Evolutionary conservation across 1,284 basidiomycete species (phyloP), one percentile per base, ranked within the genome.

Genomic region (Apiotrichum veenhuisii): DNA sequence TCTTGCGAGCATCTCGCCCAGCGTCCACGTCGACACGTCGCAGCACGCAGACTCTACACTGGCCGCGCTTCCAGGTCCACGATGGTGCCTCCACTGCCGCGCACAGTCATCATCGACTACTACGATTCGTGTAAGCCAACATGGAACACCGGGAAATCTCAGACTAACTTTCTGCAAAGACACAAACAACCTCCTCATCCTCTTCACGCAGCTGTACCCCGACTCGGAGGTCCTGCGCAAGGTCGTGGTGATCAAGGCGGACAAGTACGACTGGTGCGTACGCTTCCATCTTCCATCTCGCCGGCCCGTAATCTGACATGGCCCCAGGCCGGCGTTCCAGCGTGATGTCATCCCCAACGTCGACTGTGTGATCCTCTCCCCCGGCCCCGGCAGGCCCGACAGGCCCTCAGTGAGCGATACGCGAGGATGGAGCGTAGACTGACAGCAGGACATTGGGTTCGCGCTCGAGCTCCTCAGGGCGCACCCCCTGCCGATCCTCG

Each of bases 311-410:
- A 22, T 20, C 20, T 17, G 17, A 14, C 52, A 64, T 22, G 62
- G 42, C 0, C n/a, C 20, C 49, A 77, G 74, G 76, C 55, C 64
- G 2, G 67, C 72, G 5, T 77, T 77, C 55, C 66, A 65, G 43
- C 42, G 59, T 17, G 52, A 59, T 15, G 65, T 78, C 30, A 62
- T 77, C 25, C 73, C 74, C 7, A 63, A 68, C 38, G 66, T 74
- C n/a, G 77, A 78, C 54, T 77, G 76, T 57, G 64, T 78, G 17
- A 75, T 78, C 45, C 66, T 78, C 2, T 78, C 77, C 0, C 77
- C 77, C 10, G 77, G 77, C 15, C 77, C 77, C 9, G 77, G 77
- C 7, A 58, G 73, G 25, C 74, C 77, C 2, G 75, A 76, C 54
- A 70, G 68, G 17, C 66, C 71, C 15, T 34, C 64, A 27, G 71